These are phyloP conservation scores for Neurospora sp. DNA, from an alignment of 495 filamentous ascomycete species.

Conservation along the genomic window DNA sequence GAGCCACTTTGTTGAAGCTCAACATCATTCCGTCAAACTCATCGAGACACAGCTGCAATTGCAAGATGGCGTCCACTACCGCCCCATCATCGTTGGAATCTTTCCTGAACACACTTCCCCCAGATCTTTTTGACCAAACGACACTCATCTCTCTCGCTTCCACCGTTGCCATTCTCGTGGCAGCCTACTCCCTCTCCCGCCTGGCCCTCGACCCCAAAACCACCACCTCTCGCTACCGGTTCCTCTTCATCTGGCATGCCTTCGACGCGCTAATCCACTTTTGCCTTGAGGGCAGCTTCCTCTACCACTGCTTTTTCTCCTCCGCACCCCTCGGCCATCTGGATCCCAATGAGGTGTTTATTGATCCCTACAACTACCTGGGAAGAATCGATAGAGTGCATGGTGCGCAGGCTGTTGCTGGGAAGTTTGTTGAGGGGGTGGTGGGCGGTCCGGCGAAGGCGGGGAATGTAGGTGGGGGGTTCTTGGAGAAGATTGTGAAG, in stretches of 20 bases:
- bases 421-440: slow-evolving; percentile 11
- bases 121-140: slow-evolving; percentile 41
- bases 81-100: slow-evolving; percentile 1
- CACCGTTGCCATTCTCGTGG: slow-evolving; percentile 37
- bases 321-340: slow-evolving; percentile 35
- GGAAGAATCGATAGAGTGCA: slow-evolving; percentile 47
- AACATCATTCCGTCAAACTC: neutral
- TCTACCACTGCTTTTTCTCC: slow-evolving; percentile 87
- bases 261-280: slow-evolving; percentile 88
- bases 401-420: slow-evolving; percentile 58
- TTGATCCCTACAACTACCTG: slow-evolving; percentile 35
- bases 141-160: slow-evolving; percentile 44
- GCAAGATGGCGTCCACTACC: slow-evolving; percentile 12
- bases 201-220: slow-evolving; percentile 24
- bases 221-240: slow-evolving; percentile 36
- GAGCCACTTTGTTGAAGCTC: neutral
- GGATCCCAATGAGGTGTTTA: slow-evolving; percentile 19
- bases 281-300: slow-evolving; percentile 78
- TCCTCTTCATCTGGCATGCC: slow-evolving; percentile 89
- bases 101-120: slow-evolving; percentile 15
- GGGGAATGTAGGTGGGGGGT: neutral
- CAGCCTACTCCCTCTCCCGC: slow-evolving; percentile 37
- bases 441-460: neutral
- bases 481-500: neutral
- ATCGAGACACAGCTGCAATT: neutral